Evolutionary conservation across 768 basidiomycete species (phyloP).

Genomic region (Leccinum uliginosum): DNA sequence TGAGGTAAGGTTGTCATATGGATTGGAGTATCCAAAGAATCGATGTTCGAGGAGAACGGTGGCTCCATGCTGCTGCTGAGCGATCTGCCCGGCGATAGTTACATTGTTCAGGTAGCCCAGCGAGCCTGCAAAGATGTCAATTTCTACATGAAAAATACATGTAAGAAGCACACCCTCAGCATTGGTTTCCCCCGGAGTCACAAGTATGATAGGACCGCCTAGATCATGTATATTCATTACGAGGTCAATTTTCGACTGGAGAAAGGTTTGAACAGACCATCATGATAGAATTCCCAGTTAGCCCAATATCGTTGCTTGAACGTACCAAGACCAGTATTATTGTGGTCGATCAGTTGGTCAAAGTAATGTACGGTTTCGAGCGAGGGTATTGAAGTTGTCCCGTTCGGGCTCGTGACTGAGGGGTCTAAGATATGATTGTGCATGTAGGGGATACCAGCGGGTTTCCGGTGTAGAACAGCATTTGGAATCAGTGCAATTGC

Average conservation of each 20-base stretch:
- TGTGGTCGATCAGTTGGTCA: constrained; percentile 40
- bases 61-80: constrained; percentile 61
- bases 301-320: constrained; percentile 75
- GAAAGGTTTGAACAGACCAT: constrained; percentile 29
- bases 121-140: constrained; percentile 18
- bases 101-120: constrained; percentile 56
- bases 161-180: constrained; percentile 35
- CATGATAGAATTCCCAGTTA: constrained; percentile 61
- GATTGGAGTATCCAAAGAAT: constrained; percentile 73
- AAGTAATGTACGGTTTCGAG: constrained; percentile 29
- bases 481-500: constrained; percentile 17
- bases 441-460: constrained; percentile 12
- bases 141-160: background rate
- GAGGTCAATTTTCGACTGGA: background rate
- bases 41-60: constrained; percentile 67
- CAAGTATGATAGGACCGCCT: constrained; percentile 28
- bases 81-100: constrained; percentile 61
- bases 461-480: constrained; percentile 20
- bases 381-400: constrained; percentile 20
- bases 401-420: constrained; percentile 15
- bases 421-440: constrained; percentile 3
- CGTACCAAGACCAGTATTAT: constrained; percentile 56
- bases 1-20: constrained; percentile 55
- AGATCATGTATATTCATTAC: background rate
- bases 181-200: constrained; percentile 64